Base-by-base conservation (phyloP, 345 rosid species). In the Murraya paniculata region DNA sequence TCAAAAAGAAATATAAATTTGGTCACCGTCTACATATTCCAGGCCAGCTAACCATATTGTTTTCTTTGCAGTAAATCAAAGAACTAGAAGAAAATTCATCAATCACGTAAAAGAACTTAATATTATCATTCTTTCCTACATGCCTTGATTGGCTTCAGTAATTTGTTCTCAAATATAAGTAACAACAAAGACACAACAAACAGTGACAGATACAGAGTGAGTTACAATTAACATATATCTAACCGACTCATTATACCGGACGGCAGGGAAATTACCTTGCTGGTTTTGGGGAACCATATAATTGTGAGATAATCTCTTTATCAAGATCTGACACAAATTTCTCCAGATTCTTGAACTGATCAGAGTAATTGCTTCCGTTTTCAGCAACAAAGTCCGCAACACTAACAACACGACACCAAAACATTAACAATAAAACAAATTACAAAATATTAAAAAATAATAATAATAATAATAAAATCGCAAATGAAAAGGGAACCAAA, bases 301-400 rank as follows among this genome's bases (percentile, higher is more conserved):
- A 81, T 84, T 90, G 89, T 24, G 87, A 81, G 36, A 90, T 50
- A 31, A 94, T 80, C 62, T 88, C 81, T 9, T 48, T 79, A 77
- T 91, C 81, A 58, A 96, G 33, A 81, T 53, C 83, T 82, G 58
- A 76, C 75, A 94, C 92, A 73, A 96, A 79, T 82, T 87, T 85
- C 6, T 80, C 89, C 82, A 94, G 30, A 82, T 89, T 82, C 86
- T 88, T 86, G 64, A 81, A 96, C 80, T 90, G 93, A 21, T 73
- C 85, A 16, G 94, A 77, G 78, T 87, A 87, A 85, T 90, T 87
- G 1, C 83, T 83, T 50, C 76, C 79, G 22, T 45, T 75, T 69
- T 90, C 91, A 65, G 59, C 85, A 71, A 84, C 84, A 81, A 86
- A 91, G 8, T 94, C 84, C 19, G 66, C 89, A 84, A 89, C 87